Base-by-base conservation (phyloP, 176 grass and related monocot genomes). In the Oryza officinalis region DNA sequence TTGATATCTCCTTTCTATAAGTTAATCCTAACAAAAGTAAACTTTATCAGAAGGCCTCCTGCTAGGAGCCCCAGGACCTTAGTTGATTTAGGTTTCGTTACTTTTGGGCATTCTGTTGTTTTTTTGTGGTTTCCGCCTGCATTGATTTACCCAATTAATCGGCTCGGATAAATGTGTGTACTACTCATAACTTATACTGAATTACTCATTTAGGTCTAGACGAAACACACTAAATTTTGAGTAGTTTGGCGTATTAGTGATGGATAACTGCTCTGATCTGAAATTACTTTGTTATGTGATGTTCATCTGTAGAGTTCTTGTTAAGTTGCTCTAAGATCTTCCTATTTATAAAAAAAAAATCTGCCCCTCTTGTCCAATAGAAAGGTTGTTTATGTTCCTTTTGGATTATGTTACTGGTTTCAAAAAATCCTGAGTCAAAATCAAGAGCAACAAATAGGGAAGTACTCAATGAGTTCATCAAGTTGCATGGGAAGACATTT, bases 401-500 rank as follows among this genome's bases (percentile, higher is more conserved):
- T 64, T 15, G 10, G 0, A 12, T 73, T 70, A 64, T 25, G 27
- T 14, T 86, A 52, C 32, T 94, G 95, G 92, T 97, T 2, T 22
- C 90, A n/a, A 94, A 93, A 27, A 86, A 87, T 46, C 95, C 95
- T 25, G 90, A 97, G 71, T 82, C 88, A 18, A 93, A 86, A 85
- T 97, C 92, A 30, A 94, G 88, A n/a, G 13, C 23, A 60, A 86
- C 50, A 0, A 97, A 97, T 17, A 89, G 92, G 78, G 86, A 73
- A 28, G 83, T 97, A 5, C 90, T 94, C 38, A 84, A 37, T 22
- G 92, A 97, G 26, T 81, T 97, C 2, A 82, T 94, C 49, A 90
- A 65, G 74, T 20, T 91, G 74, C 72, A 97, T 63, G 86, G 75
- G 63, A 60, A 87, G 49, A 83, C 87, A 61, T 63, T 78, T 38